These are phyloP conservation scores for Geosmithia morbida DNA, from an alignment of 2,329 filamentous ascomycete species.

Conservation along the genomic window DNA sequence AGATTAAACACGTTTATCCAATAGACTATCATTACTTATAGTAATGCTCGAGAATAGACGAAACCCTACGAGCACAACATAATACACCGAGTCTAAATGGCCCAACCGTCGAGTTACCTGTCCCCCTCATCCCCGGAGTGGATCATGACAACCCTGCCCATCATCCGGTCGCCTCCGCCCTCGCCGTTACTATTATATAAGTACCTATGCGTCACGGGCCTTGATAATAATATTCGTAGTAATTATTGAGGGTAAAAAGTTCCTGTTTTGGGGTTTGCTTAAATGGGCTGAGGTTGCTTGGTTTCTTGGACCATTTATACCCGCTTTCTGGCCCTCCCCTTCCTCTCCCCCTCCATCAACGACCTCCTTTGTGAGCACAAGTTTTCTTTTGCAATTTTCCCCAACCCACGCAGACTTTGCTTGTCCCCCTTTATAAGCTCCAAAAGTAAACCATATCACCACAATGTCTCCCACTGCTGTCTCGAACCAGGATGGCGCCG, in stretches of 20 bases:
- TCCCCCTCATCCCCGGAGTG: neutral
- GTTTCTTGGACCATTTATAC: too few relatives aligned
- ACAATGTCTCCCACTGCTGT: constrained; percentile 34
- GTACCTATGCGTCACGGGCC: neutral
- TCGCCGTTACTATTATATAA: neutral
- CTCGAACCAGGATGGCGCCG: constrained; percentile 31
- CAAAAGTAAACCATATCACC: constrained; percentile 3
- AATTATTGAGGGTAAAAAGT: neutral
- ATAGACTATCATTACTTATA: too few relatives aligned
- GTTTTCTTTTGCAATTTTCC: too few relatives aligned
- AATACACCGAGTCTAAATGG: neutral
- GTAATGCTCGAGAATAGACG: too few relatives aligned
- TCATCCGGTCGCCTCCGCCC: neutral
- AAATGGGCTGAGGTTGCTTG: too few relatives aligned
- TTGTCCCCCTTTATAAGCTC: neutral
- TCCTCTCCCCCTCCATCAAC: too few relatives aligned
- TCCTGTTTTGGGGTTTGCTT: neutral
- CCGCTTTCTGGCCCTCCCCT: too few relatives aligned
- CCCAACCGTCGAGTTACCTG: neutral
- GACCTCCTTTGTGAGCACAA: too few relatives aligned
- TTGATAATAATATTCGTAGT: neutral
- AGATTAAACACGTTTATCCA: too few relatives aligned
- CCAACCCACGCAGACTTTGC: neutral
- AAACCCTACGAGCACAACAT: too few relatives aligned
- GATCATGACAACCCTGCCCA: neutral